Percentiles rank a stretch among this genome's conserved stretches.
phyloP scores from a whole-genome alignment of 1,284 basidiomycete species.

The Cryptococcus deneoformans region DNA sequence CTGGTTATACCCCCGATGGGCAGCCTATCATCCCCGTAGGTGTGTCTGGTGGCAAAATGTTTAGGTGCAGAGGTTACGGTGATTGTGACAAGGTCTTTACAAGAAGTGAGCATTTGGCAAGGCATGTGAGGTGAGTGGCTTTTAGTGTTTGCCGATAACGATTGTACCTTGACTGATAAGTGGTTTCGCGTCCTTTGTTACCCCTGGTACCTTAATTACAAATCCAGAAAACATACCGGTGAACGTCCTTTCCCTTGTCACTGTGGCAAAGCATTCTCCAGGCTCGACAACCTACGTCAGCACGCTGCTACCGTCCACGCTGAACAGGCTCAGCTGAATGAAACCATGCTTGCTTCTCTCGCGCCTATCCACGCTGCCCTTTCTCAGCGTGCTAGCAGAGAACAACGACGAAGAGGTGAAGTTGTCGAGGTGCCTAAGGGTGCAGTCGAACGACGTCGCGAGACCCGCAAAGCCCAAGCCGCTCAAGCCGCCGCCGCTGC shows the following conservation, averaged over 20 bases:
- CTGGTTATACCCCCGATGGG: conserved; percentile 34
- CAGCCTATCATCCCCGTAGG: conserved; percentile 47
- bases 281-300: conserved; percentile 93
- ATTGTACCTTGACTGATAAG: not conserved
- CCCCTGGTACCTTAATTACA: conserved; percentile 3
- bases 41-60: conserved; percentile 66
- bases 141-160: not conserved
- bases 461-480: conserved; percentile 11
- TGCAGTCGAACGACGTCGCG: conserved; percentile 40
- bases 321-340: conserved; percentile 79
- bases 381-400: conserved; percentile 48
- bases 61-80: conserved; percentile 90
- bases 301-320: conserved; percentile 95
- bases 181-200: not conserved
- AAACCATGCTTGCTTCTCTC: conserved; percentile 85
- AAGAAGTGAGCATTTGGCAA: conserved; percentile 88
- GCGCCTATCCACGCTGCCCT: conserved; percentile 81
- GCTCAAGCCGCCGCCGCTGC: not conserved
- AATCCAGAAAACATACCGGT: conserved; percentile 86
- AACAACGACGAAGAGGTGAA: conserved; percentile 46
- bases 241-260: conserved; percentile 94
- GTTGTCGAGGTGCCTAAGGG: conserved; percentile 50
- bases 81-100: conserved; percentile 97
- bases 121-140: conserved; percentile 76
- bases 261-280: conserved; percentile 91